A percentile compares a stretch with the other conserved stretches of the same genome.
phyloP scores from a whole-genome alignment of 2,329 filamentous ascomycete genomes.

The Sporothrix pseudoabietina region DNA sequence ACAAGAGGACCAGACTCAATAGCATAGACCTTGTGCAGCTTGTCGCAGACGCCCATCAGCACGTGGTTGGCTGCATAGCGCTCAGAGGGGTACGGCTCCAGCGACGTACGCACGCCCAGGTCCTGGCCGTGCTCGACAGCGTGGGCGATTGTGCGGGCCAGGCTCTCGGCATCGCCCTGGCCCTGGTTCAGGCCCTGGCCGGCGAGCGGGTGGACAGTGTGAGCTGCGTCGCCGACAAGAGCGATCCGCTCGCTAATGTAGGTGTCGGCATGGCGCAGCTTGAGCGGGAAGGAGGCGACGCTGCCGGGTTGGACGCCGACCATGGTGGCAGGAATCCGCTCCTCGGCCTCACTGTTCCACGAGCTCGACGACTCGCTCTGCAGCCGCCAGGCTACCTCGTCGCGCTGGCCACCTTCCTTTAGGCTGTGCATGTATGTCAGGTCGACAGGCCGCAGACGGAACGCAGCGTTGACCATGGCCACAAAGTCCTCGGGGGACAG shows the following conservation, averaged over 20 bases:
- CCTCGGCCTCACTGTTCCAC: slow-evolving; percentile 42
- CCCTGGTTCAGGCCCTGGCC: slow-evolving; percentile 95
- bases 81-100: slow-evolving; percentile 80
- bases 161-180: slow-evolving; percentile 80
- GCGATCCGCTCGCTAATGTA: slow-evolving; percentile 91
- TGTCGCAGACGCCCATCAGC: slow-evolving; percentile 79
- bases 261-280: slow-evolving; percentile 88
- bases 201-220: slow-evolving; percentile 91
- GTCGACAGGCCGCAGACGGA: slow-evolving; percentile 78
- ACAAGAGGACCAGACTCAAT: slow-evolving; percentile 78
- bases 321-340: slow-evolving; percentile 64
- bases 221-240: slow-evolving; percentile 89
- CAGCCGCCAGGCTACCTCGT: slow-evolving; percentile 71
- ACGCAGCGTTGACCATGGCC: slow-evolving; percentile 90
- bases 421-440: slow-evolving; percentile 78
- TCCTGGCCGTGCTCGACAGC: slow-evolving; percentile 84
- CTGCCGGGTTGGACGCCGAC: slow-evolving; percentile 74
- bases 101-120: slow-evolving; percentile 72
- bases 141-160: slow-evolving; percentile 73
- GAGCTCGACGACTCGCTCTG: slow-evolving; percentile 52
- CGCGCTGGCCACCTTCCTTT: slow-evolving; percentile 36
- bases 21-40: slow-evolving; percentile 91
- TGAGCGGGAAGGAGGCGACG: slow-evolving; percentile 87
- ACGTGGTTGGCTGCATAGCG: slow-evolving; percentile 81
- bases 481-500: slow-evolving; percentile 73